Evolutionary conservation across 1,139 yeast genomes (phyloP), one percentile per base, ranked within the genome.

Genomic region (Kurtzmaniella quercitrusa): DNA sequence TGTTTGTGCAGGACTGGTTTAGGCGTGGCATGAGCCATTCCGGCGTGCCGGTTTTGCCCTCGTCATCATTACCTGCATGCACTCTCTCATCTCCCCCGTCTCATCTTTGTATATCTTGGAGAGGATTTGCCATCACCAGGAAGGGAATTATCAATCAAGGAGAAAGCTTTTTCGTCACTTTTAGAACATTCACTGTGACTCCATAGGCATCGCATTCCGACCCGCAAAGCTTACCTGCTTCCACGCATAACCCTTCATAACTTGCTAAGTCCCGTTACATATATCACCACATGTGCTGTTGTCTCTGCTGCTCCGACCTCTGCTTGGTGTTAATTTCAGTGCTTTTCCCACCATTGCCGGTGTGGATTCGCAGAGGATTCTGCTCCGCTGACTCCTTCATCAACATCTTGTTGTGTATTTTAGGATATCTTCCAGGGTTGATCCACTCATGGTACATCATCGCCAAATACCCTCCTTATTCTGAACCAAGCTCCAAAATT

Each of bases 341-440:
- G 23, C 58, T 83, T 42, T 74, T 81, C 63, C 90, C 91, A 1
- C 90, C 91, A 0, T 65, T 84, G 43, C 87, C 90, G 0, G 90
- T 84, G 18, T 77, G 82, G 76, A 73, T 83, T 47, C 79, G 85
- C 56, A 66, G 81, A 45, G 90, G 90, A 1, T 45, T 81, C 29
- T 82, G 87, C 50, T 74, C 86, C 2, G 65, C 71, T 34, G 89
- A 83, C 57, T 70, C 83, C 10, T 58, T 81, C 14, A 77, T 84
- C 48, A 83, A 82, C 57, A 67, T 83, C 37, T 60, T 77, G 38
- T 69, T 83, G 36, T 77, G 82, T 47, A 49, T 80, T 19, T 61
- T 83, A 29, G 90, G 89, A 2, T 82, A 79, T 55, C 66, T 82
- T 42, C 90, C 88, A 1, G 90, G 90, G 8, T 73, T 82, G 49